Conservation (phyloP, 495 filamentous ascomycete genomes). For the Astrothelium subdiscretum region DNA sequence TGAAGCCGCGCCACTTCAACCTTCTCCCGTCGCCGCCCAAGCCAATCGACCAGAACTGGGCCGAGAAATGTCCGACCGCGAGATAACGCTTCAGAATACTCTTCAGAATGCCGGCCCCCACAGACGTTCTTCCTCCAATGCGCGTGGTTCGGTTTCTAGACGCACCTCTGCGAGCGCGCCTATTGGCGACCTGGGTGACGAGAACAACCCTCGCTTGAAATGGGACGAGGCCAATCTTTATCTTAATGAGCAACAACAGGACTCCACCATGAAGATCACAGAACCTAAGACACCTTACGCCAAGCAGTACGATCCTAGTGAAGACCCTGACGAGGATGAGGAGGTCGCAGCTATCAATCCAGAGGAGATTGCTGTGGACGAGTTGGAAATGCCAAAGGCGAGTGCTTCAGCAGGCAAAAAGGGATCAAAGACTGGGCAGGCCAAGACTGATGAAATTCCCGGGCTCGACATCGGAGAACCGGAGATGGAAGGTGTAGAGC, state of each 20-base stretch:
- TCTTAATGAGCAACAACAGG: constrained; percentile 88
- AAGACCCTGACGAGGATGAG: constrained; percentile 50
- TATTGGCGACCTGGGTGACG: constrained; percentile 32
- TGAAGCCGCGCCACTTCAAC: constrained; percentile 19
- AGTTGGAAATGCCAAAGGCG: constrained; percentile 50
- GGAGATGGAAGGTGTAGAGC: constrained; percentile 39
- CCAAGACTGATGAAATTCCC: constrained; percentile 70
- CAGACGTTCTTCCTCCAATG: constrained; percentile 71
- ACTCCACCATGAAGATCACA: constrained; percentile 93
- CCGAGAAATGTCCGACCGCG: constrained; percentile 55
- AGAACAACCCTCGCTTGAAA: constrained; percentile 64
- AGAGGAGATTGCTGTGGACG: constrained; percentile 49
- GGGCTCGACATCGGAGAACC: constrained; percentile 90
- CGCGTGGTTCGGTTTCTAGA: constrained; percentile 50
- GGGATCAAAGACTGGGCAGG: background rate
- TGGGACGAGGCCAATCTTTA: constrained; percentile 99
- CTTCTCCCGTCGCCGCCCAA: constrained; percentile 18
- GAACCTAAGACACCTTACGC: constrained; percentile 97
- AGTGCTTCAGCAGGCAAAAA: constrained; percentile 12
- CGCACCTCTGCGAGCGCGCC: constrained; percentile 48
- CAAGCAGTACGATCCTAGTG: constrained; percentile 74
- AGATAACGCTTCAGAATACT: constrained; percentile 86
- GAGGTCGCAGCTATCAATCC: constrained; percentile 50
- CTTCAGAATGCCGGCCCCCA: constrained; percentile 70
- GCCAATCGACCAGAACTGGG: constrained; percentile 19